Evolutionary conservation across 1,139 yeast species (phyloP), one percentile per base, ranked within the genome.

Genomic region (Suhomyces choctaworum): DNA sequence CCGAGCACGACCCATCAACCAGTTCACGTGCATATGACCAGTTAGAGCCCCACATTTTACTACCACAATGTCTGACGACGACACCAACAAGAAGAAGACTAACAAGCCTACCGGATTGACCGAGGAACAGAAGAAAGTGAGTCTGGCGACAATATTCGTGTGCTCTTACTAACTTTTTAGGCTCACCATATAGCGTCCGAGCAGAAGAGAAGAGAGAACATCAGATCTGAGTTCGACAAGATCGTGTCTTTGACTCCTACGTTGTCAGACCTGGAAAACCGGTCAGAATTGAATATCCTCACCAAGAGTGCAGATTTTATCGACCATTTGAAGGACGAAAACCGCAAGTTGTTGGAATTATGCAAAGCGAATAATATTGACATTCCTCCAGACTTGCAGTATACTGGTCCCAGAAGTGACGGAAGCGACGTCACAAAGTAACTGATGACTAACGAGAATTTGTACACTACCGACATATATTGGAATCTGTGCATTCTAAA

Each of bases 161-260:
- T 13, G 5, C 2, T 11, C 9, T 10, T 19, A 28, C 39, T 36
- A 26, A 32, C 39, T 14, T n/a, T 20, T 9, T 27, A 68, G 71
- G 75, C 75, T 2, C 76, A 70, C 41, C 76, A 70, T 42, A 70
- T 70, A 12, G 76, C 75, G n/a, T 69, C 75, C 1, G 76, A 70
- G 44, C 76, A 70, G 44, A 70, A 68, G 43, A 52, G 76, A 49
- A 56, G 76, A 45, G 74, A 68, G 40, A 69, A 70, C 42, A 70
- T 70, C 23, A 56, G 76, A 27, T 60, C 72, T 10, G 76, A 70
- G 44, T 70, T 70, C 46, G 76, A 70, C 45, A 61, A 60, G 35
- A 66, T 70, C 14, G 76, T 70, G 9, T 49, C 59, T 4, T 54
- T 70, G 26, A 70, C 75, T 2, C 76, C 76, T 2, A 58, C 68